Percentiles rank a stretch among this genome's conserved stretches.
phyloP scores from a whole-genome alignment of 1,284 basidiomycete genomes.

The Peniophora sp. region DNA sequence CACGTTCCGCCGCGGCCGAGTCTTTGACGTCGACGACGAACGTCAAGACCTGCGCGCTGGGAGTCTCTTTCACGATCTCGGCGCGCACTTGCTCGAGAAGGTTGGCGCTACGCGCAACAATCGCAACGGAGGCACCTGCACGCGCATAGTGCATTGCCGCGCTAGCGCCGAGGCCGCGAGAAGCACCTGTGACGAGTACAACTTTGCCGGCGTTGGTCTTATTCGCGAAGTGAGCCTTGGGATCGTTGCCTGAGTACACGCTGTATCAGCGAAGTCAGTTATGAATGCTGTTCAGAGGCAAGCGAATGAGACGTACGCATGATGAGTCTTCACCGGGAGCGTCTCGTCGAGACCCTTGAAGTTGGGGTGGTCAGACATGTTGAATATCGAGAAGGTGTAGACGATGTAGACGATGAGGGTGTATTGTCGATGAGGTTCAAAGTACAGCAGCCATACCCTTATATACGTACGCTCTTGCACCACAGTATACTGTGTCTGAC shows the following conservation, averaged over 20 bases:
- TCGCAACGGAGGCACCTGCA: constrained; percentile 6
- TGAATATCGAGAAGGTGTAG: too few species aligned
- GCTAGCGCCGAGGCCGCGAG: constrained; percentile 14
- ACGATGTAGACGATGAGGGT: too few species aligned
- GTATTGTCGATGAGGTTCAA: too few species aligned
- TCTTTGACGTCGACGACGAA: not conserved
- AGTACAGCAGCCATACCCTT: too few species aligned
- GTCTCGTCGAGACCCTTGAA: not conserved
- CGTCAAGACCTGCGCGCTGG: not conserved
- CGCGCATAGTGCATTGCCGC: constrained; percentile 2
- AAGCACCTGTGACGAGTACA: constrained; percentile 16
- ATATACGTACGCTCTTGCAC: too few species aligned
- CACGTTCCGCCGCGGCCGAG: not conserved
- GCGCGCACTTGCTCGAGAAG: constrained; percentile 1
- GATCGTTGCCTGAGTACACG: not conserved
- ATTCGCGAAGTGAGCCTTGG: not conserved
- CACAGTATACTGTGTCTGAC: too few species aligned
- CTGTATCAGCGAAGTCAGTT: too few species aligned
- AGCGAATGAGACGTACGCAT: too few species aligned
- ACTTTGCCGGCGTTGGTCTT: constrained; percentile 7
- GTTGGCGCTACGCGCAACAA: constrained; percentile 1
- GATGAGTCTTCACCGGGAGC: not conserved
- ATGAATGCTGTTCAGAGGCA: not conserved
- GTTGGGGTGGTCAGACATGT: too few species aligned
- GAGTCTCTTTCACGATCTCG: not conserved